These are phyloP conservation scores for Fibroporia radiculosa DNA, from an alignment of 768 basidiomycete species.

Conservation along the genomic window DNA sequence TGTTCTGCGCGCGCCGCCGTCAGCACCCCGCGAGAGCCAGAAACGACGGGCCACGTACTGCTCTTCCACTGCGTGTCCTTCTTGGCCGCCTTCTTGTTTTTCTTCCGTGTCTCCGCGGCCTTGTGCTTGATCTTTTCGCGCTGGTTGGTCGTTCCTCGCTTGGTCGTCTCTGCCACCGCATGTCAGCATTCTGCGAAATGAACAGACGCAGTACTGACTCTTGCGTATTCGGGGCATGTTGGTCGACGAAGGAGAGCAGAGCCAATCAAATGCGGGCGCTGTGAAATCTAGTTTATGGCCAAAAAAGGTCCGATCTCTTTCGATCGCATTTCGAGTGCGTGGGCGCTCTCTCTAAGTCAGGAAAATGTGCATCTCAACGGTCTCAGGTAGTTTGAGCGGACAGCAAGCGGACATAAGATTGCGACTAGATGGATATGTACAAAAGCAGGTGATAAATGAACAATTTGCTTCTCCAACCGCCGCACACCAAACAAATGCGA, in stretches of 20 bases:
- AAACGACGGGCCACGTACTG: conserved; percentile 41
- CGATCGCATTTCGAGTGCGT: no score
- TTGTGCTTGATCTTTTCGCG: conserved; percentile 71
- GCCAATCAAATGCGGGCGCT: no score
- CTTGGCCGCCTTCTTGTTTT: conserved; percentile 65
- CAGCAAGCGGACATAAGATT: no score
- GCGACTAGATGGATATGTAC: no score
- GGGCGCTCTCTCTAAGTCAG: no score
- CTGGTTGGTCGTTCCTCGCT: conserved; percentile 64
- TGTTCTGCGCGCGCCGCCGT: conserved; percentile 40
- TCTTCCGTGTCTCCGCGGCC: conserved; percentile 68
- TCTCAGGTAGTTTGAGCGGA: no score
- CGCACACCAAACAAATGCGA: no score
- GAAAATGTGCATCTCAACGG: no score
- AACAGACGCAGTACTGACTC: conserved; percentile 32
- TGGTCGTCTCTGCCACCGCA: conserved; percentile 63
- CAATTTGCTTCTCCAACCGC: no score
- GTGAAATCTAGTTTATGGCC: no score
- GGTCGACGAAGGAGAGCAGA: not conserved
- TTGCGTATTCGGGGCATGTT: conserved; percentile 65
- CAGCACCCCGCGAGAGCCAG: conserved; percentile 2
- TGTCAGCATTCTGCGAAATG: not conserved
- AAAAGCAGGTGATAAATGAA: no score
- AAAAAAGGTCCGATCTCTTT: no score
- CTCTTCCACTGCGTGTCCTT: conserved; percentile 85